Conservation (phyloP, 768 basidiomycete genomes). For the Tricholoma hemisulphureum region DNA sequence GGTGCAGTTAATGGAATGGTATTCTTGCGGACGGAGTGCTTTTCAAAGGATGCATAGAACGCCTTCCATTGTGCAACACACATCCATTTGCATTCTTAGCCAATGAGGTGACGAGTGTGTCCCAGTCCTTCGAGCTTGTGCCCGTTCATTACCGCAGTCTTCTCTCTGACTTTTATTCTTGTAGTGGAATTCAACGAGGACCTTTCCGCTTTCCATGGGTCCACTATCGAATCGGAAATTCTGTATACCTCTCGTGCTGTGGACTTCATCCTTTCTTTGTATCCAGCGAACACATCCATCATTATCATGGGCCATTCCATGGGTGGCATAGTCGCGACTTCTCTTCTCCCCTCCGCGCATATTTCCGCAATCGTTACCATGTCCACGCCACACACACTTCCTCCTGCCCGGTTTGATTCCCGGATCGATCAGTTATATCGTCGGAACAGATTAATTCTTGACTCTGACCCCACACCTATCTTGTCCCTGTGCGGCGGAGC, state of each 20-base stretch:
- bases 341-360: constrained; percentile 63
- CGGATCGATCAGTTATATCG: constrained; percentile 75
- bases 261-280: constrained; percentile 74
- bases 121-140: background rate
- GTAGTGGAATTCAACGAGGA: constrained; percentile 97
- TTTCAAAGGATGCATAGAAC: background rate
- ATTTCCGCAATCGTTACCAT: constrained; percentile 89
- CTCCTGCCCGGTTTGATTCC: constrained; percentile 85
- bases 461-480: constrained; percentile 56
- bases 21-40: background rate
- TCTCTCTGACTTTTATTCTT: constrained; percentile 7
- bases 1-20: background rate
- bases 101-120: background rate
- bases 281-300: constrained; percentile 61
- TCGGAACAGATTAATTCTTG: constrained; percentile 40
- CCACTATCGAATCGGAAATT: constrained; percentile 82
- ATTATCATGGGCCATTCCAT: constrained; percentile 93
- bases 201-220: constrained; percentile 90
- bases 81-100: background rate
- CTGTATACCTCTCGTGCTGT: constrained; percentile 71
- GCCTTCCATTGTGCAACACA: background rate
- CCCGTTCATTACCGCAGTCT: background rate
- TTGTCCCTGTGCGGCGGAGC: constrained; percentile 90
- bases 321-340: constrained; percentile 90
- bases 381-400: constrained; percentile 87